phyloP scores from a whole-genome alignment of 2,329 filamentous ascomycete species.

The Sclerotinia borealis region DNA sequence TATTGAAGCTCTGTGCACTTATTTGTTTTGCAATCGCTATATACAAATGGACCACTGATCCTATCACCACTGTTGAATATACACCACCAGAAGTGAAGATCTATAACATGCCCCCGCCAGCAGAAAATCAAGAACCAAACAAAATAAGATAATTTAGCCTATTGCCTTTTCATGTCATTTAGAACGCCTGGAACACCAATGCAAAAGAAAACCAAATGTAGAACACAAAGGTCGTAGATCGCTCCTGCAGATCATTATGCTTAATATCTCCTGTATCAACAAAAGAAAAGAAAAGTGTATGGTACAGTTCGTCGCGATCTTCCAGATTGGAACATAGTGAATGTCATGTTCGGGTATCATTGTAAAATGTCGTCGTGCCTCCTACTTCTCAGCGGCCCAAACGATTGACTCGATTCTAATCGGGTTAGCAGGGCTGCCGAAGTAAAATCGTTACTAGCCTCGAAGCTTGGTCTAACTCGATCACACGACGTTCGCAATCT shows the following conservation, averaged over 20 bases:
- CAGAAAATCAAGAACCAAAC: background rate
- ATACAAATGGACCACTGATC: conserved; percentile 22
- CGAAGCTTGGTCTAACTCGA: conserved; percentile 73
- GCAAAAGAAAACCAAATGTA: conserved; percentile 25
- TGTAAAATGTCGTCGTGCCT: conserved; percentile 14
- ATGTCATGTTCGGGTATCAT: conserved; percentile 18
- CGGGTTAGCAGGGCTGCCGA: conserved; percentile 78
- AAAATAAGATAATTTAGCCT: conserved; percentile 5
- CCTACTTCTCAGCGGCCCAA: conserved; percentile 25
- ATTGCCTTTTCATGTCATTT: conserved; percentile 13
- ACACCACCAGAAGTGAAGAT: conserved; percentile 16
- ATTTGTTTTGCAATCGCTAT: conserved; percentile 18
- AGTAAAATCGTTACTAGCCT: conserved; percentile 85
- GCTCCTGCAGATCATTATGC: conserved; percentile 46
- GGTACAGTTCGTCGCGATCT: conserved; percentile 25
- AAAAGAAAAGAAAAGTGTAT: conserved; percentile 33
- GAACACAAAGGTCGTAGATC: conserved; percentile 37
- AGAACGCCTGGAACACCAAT: conserved; percentile 28
- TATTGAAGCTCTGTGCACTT: conserved; percentile 20
- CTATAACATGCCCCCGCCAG: conserved; percentile 9
- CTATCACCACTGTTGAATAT: conserved; percentile 7
- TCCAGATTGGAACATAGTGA: conserved; percentile 5
- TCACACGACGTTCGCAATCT: conserved; percentile 84
- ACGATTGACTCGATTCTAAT: conserved; percentile 64
- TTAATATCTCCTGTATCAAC: conserved; percentile 34